Evolutionary conservation across 1,284 basidiomycete genomes (phyloP).

Genomic region (Leccinum subrobustum): DNA sequence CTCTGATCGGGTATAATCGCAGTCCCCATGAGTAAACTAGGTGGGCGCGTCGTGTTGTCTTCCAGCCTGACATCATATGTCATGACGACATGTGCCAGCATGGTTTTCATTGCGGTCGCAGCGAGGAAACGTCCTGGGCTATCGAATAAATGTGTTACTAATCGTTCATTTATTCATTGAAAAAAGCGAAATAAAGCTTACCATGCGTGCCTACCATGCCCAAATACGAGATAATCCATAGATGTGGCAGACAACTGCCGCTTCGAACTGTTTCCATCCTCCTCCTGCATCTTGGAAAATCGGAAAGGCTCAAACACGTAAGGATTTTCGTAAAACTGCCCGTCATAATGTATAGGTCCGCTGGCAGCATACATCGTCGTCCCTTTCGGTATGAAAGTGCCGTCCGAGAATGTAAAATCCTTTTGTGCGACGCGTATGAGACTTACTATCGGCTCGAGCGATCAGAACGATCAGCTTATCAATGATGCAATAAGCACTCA

Average conservation of each 20-base stretch:
- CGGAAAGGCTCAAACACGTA: conserved; percentile 36
- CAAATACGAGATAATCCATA: conserved; percentile 11
- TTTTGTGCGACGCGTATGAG: conserved; percentile 12
- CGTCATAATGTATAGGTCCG: conserved; percentile 29
- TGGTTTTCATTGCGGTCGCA: conserved; percentile 6
- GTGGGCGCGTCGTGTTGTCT: conserved; percentile 25
- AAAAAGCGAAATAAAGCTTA: conserved; percentile 1
- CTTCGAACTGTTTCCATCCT: conserved; percentile 14
- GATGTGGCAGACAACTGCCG: too few relatives aligned
- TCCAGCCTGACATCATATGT: conserved; percentile 19
- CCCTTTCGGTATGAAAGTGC: conserved; percentile 41
- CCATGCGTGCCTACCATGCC: conserved; percentile 21
- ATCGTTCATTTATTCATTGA: background rate
- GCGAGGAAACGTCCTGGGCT: conserved; percentile 19
- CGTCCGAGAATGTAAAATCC: conserved; percentile 42
- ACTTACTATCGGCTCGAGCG: conserved; percentile 21
- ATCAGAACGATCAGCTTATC: background rate
- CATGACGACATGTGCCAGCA: conserved; percentile 13
- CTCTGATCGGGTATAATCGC: background rate
- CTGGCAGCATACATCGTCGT: conserved; percentile 18
- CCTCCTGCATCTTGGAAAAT: conserved; percentile 23
- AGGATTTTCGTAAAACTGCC: conserved; percentile 24
- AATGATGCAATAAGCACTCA: too few relatives aligned
- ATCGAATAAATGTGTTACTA: too few relatives aligned
- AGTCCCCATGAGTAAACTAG: background rate